A percentile compares a stretch with the other conserved stretches of the same genome.
Conservation (phyloP, 306 rosid species). For the Argentina anserina region DNA sequence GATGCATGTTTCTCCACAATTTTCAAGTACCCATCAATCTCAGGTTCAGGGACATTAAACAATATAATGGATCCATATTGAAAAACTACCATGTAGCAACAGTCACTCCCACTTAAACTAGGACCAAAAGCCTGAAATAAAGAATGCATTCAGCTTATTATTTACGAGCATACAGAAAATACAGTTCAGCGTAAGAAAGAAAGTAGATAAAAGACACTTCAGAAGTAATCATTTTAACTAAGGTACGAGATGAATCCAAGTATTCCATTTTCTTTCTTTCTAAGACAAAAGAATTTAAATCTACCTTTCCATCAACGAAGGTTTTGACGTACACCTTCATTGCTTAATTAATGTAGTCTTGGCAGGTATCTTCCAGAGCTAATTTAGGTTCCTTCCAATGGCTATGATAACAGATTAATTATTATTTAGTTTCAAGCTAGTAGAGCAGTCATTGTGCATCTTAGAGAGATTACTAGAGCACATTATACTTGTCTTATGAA, state of each 20-base stretch:
- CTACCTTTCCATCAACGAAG: not conserved
- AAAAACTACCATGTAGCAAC: conserved; percentile 85
- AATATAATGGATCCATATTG: conserved; percentile 93
- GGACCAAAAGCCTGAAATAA: conserved; percentile 58
- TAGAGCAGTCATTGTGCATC: not conserved
- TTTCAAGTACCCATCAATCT: conserved; percentile 70
- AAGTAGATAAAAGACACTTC: not conserved
- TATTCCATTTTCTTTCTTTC: not conserved
- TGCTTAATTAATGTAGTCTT: not conserved
- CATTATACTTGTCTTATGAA: not conserved
- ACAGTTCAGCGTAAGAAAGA: not conserved
- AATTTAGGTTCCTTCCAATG: not conserved
- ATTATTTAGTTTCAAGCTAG: not conserved
- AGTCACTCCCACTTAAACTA: conserved; percentile 67
- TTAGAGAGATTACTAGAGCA: not conserved
- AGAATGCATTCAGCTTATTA: conserved; percentile 19
- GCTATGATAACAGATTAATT: not conserved
- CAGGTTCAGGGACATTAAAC: conserved; percentile 74
- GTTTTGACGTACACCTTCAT: not conserved
- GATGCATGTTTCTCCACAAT: conserved; percentile 76
- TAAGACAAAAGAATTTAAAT: not conserved
- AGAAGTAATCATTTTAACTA: not conserved
- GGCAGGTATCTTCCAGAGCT: not conserved
- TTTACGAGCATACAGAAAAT: not conserved
- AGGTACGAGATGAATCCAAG: not conserved